These are phyloP conservation scores for Albizia julibrissin DNA, from an alignment of 306 rosid species.

Conservation along the genomic window DNA sequence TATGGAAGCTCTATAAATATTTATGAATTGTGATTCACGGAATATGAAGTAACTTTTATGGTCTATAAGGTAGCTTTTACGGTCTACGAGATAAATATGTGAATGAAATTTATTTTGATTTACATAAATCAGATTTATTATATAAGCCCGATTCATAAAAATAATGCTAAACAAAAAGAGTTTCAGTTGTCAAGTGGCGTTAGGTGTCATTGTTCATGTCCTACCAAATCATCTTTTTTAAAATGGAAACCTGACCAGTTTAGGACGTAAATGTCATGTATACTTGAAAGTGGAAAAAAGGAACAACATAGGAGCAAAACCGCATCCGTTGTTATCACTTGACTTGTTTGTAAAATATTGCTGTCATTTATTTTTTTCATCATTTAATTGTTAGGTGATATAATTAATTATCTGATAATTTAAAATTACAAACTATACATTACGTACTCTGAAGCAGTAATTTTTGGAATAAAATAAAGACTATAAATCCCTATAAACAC, in stretches of 20 bases:
- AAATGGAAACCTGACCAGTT: neutral
- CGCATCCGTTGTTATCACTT: neutral
- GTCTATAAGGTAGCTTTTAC: too few relatives aligned
- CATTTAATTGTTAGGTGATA: too few relatives aligned
- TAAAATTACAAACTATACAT: neutral
- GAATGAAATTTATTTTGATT: too few relatives aligned
- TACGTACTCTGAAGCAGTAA: neutral
- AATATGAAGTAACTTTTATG: too few relatives aligned
- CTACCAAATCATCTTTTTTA: neutral
- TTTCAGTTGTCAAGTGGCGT: neutral
- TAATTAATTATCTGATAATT: too few relatives aligned
- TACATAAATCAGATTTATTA: too few relatives aligned
- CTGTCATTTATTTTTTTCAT: too few relatives aligned
- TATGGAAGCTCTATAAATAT: too few relatives aligned
- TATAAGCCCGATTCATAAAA: too few relatives aligned
- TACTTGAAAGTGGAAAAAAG: neutral
- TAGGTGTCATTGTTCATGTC: neutral
- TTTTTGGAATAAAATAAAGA: neutral
- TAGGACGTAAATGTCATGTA: neutral
- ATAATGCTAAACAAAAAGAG: too few relatives aligned
- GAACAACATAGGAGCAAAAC: neutral
- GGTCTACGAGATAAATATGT: too few relatives aligned
- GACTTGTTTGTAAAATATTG: neutral
- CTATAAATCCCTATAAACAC: neutral
- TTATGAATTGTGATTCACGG: too few relatives aligned